A percentile compares a stretch with the other conserved stretches of the same genome.
Conservation (phyloP, 352 stramenopile species). For the Globisporangium lucens region DNA sequence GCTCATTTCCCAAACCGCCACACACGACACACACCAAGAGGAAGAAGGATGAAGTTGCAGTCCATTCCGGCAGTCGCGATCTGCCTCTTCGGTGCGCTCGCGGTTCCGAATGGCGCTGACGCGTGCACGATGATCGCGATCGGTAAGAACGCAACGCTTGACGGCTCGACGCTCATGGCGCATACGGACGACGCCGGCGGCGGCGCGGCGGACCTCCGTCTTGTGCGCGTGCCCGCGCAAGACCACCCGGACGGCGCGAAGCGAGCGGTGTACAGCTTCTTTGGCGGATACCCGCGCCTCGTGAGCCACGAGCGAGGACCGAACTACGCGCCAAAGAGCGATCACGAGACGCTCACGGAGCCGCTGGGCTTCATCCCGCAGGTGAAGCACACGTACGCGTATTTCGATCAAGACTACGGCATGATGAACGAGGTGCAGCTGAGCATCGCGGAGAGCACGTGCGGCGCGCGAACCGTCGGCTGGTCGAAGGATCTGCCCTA, state of each 20-base stretch:
- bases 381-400: slow-evolving; percentile 89
- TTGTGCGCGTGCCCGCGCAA: slow-evolving; percentile 88
- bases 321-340: slow-evolving; percentile 48
- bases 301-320: slow-evolving; percentile 64
- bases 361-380: slow-evolving; percentile 89
- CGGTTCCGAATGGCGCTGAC: not conserved
- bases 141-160: slow-evolving; percentile 62
- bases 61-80: not conserved
- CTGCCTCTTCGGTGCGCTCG: not conserved
- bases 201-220: slow-evolving; percentile 83
- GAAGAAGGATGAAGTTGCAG: slow-evolving; percentile 1
- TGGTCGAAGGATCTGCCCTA: slow-evolving; percentile 54
- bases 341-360: slow-evolving; percentile 31
- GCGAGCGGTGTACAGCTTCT: slow-evolving; percentile 69
- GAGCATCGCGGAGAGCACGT: slow-evolving; percentile 94
- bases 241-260: slow-evolving; percentile 42
- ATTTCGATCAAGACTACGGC: slow-evolving; percentile 93
- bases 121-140: slow-evolving; percentile 89
- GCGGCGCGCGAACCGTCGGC: slow-evolving; percentile 75
- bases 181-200: slow-evolving; percentile 85
- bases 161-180: slow-evolving; percentile 86
- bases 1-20: not conserved
- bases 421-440: slow-evolving; percentile 95
- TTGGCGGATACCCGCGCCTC: slow-evolving; percentile 68
- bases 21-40: not conserved